Evolutionary conservation across 2,329 filamentous ascomycete species (phyloP), one percentile per base, ranked within the genome.

Genomic region (Venturia oleaginea): DNA sequence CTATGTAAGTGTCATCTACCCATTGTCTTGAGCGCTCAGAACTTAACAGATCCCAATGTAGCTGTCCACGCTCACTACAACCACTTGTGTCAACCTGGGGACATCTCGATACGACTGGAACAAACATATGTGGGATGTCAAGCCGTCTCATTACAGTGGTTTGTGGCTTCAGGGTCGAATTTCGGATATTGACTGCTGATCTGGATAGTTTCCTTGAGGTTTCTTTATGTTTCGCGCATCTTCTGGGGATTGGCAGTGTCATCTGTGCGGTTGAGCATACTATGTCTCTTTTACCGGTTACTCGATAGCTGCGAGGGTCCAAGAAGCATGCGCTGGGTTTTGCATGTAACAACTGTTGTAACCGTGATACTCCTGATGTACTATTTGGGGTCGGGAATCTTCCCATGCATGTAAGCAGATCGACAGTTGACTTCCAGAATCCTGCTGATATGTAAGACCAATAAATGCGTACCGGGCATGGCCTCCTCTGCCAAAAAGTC

Each of bases 271-370:
- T 70, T 79, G 17, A 79, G 76, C 0, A 70, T 80, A 5, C 73
- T 79, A 38, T 76, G 72, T 67, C 78, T 80, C 68, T 81, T 80
- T 67, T 79, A 79, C 63, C 74, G 79, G 10, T 70, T 80, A 11
- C 71, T 79, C 8, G 65, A 72, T 10, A 76, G 79, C 66, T 74
- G 74, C n/a, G 73, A 72, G 0, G 74, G 72, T 60, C 68, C 60
- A 1, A 73, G 73, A 37, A 42, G 22, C 70, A 79, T 78, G 69
- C 70, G 67, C 13, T 76, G 73, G 72, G 67, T 75, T 3, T 69
- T 80, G 3, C 77, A 79, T 59, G 68, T 67, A 11, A 75, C 74
- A 30, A 70, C 78, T 24, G 68, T 65, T 19, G 76, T 75, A 65
- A 74, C 73, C 1, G 51, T 78, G 10, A 70, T 67, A 1, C 72